Conservation (phyloP, 345 rosid species). For the Aurinia saxatilis region DNA sequence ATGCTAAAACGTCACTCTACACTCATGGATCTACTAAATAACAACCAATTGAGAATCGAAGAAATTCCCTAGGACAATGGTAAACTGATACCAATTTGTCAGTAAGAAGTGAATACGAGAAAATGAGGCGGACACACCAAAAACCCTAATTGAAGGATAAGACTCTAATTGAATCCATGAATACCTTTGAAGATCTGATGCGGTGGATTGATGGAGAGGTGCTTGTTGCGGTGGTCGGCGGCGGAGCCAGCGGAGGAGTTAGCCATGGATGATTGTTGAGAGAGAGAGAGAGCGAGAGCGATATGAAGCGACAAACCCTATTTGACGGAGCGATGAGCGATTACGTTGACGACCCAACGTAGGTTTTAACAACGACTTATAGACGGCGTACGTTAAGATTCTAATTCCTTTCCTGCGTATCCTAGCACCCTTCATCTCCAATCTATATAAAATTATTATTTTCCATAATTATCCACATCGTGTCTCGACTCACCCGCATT, state of each 20-base stretch:
- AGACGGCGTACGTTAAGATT: constrained; percentile 18
- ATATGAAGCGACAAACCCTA: constrained; percentile 21
- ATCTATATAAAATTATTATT: background rate
- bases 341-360: constrained; percentile 23
- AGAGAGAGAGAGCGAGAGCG: constrained; percentile 17
- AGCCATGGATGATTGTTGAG: constrained; percentile 64
- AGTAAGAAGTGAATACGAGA: too few species aligned
- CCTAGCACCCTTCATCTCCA: background rate
- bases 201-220: constrained; percentile 57
- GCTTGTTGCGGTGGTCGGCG: constrained; percentile 34
- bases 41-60: background rate
- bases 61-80: background rate
- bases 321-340: constrained; percentile 5
- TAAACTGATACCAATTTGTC: background rate
- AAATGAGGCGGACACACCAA: background rate
- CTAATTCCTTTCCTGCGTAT: background rate
- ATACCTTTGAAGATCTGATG: constrained; percentile 78
- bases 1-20: constrained; percentile 13
- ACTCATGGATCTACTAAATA: background rate
- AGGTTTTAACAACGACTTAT: constrained; percentile 25
- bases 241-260: constrained; percentile 41
- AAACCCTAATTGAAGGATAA: constrained; percentile 18
- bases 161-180: background rate
- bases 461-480: constrained; percentile 13
- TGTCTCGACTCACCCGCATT: background rate